Evolutionary conservation across 192 early-diverging fungal species (phyloP).

Genomic region (Coemansia sp.): DNA sequence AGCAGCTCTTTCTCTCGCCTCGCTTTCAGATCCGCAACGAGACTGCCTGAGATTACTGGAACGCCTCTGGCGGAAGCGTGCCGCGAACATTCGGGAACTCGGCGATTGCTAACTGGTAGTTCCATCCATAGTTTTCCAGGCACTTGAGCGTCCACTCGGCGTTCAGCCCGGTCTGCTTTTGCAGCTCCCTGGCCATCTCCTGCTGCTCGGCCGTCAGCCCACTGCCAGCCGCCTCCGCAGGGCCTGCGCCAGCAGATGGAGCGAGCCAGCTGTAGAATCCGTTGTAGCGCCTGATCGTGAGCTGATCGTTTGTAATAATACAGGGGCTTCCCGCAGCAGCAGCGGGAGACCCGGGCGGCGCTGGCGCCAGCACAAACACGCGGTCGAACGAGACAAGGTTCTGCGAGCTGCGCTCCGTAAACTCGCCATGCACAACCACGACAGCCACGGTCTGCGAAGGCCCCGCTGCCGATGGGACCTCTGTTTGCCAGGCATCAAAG

Average conservation of each 20-base stretch:
- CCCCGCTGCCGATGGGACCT: conserved; percentile 12
- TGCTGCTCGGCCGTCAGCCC: conserved; percentile 37
- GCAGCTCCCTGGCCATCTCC: conserved; percentile 47
- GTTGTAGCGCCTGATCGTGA: conserved; percentile 46
- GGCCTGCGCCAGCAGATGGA: conserved; percentile 1
- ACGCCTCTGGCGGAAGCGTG: conserved; percentile 38
- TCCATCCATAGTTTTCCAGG: conserved; percentile 46
- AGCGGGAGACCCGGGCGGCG: conserved; percentile 37
- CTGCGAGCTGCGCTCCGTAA: conserved; percentile 21
- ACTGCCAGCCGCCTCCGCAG: conserved; percentile 3
- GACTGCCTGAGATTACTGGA: conserved; percentile 15
- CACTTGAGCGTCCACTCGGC: conserved; percentile 48
- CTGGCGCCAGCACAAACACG: conserved; percentile 35
- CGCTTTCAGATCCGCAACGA: too few species aligned
- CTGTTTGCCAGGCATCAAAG: conserved; percentile 44
- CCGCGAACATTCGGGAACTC: conserved; percentile 42
- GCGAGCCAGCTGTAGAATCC: conserved; percentile 38
- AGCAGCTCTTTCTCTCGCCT: neutral
- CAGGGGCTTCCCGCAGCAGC: conserved; percentile 41
- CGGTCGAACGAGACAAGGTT: conserved; percentile 43
- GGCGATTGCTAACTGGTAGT: conserved; percentile 41
- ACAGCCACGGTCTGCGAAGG: conserved; percentile 20
- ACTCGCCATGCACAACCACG: conserved; percentile 44
- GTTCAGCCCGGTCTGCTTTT: conserved; percentile 40
- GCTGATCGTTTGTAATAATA: conserved; percentile 40